Percentiles rank a stretch among this genome's conserved stretches.
Conservation (phyloP, 2,329 filamentous ascomycete species). For the Ceratocystis huliohia region DNA sequence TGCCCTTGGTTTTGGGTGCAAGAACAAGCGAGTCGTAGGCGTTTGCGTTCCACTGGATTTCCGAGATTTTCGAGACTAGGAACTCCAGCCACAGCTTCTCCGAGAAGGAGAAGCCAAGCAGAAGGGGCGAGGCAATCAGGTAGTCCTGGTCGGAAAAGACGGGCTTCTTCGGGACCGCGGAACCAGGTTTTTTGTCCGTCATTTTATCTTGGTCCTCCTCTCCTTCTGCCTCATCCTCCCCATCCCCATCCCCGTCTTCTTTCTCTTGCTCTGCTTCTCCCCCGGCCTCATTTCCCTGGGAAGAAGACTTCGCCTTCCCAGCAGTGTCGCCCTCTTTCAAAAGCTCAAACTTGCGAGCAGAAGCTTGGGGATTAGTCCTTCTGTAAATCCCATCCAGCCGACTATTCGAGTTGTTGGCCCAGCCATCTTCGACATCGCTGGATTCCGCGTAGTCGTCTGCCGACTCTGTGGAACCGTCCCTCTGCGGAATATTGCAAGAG, state of each 20-base stretch:
- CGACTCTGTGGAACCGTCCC: not conserved
- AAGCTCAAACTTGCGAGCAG: not conserved
- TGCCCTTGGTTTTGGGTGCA: slow-evolving; percentile 35
- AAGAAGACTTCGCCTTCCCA: no score
- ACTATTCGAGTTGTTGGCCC: not conserved
- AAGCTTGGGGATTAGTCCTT: not conserved
- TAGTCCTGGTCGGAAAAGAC: slow-evolving; percentile 73
- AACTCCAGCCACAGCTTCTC: slow-evolving; percentile 25
- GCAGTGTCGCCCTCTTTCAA: not conserved
- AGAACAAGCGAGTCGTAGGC: slow-evolving; percentile 37
- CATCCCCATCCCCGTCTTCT: not conserved
- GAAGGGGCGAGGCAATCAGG: slow-evolving; percentile 68
- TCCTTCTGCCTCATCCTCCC: not conserved
- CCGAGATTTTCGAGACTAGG: slow-evolving; percentile 32
- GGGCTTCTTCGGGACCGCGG: slow-evolving; percentile 25
- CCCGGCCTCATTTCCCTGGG: no score
- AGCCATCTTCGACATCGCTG: not conserved
- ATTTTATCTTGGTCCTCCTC: not conserved
- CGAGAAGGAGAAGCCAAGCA: slow-evolving; percentile 58
- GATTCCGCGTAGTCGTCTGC: not conserved
- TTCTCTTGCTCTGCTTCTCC: not conserved
- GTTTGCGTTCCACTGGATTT: slow-evolving; percentile 34
- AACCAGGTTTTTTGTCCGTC: not conserved
- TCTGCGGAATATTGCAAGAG: not conserved
- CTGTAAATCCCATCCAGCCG: not conserved